Base-by-base conservation (phyloP, 805 yeast genomes). In the Suhomyces faveliae region DNA sequence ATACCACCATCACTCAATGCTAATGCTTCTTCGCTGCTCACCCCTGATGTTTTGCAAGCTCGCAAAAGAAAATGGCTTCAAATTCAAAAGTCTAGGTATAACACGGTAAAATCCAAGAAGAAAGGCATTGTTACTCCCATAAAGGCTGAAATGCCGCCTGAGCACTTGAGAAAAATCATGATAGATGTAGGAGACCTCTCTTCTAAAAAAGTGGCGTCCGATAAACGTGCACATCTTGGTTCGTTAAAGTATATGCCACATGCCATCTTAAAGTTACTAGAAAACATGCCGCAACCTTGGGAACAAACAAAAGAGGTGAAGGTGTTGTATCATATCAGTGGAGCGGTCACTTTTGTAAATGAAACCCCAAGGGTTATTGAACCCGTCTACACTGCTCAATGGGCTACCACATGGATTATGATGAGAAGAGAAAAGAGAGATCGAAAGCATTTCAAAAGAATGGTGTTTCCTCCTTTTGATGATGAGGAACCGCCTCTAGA, bases 201-300 rank as follows among this genome's bases (percentile, higher is more conserved):
- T 1, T 81, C 91, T 1, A 79, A 81, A 53, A 83, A 84, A 52
- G 87, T 87, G 42, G 84, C 92, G 17, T 80, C 86, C 10, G 97
- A 92, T 59, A 91, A 90, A 61, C 74, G 92, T 50, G 82, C 96
- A 0, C 90, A 88, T 58, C 68, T 95, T 21, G 97, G 97, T 1
- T 91, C 98, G 1, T 73, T 94, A 48, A 92, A 90, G 67, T 95
- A 86, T 68, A 79, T 95, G 84, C 99, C 99, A 0, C 98, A 92
- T 68, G 97, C 99, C 0, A 79, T 90, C 3, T 66, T 90, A 55
- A 94, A 94, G 64, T 76, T 94, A 35, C 61, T 94, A 35, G 99
- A 94, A 59, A 90, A 89, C 60, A 92, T 94, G 92, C 99, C 99
- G 0, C 96, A 90, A 62, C 99, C 99, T 0, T 94, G 99, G 99